These are phyloP conservation scores for Penicillium silybi DNA, from an alignment of 495 filamentous ascomycete genomes.

Conservation along the genomic window DNA sequence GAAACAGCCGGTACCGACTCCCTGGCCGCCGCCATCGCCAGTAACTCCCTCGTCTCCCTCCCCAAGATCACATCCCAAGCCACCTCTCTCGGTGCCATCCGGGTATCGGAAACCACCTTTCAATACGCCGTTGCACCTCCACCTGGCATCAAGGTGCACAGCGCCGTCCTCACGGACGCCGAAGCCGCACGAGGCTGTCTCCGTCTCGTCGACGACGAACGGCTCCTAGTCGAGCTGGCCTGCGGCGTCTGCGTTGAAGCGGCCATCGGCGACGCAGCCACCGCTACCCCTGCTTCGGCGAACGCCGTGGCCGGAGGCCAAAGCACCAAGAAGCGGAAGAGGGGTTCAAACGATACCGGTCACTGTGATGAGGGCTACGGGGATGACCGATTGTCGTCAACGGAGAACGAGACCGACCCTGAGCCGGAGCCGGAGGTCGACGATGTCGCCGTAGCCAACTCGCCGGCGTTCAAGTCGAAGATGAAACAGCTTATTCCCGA, in stretches of 20 bases:
- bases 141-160: conserved; percentile 50
- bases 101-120: conserved; percentile 70
- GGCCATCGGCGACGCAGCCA: conserved; percentile 37
- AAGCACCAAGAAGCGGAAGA: conserved; percentile 37
- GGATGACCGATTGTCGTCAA: conserved; percentile 35
- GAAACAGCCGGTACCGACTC: conserved; percentile 82
- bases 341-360: conserved; percentile 7
- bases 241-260: conserved; percentile 75
- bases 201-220: conserved; percentile 75
- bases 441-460: conserved; percentile 4
- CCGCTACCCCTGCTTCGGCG: conserved; percentile 12
- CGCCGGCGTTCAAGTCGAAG: conserved; percentile 39
- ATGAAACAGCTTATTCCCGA: conserved; percentile 57
- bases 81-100: conserved; percentile 69
- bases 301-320: conserved; percentile 12
- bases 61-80: conserved; percentile 77
- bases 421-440: conserved; percentile 19
- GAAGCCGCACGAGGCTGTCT: conserved; percentile 76
- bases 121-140: conserved; percentile 51
- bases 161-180: conserved; percentile 68
- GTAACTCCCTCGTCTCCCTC: conserved; percentile 61
- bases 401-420: conserved; percentile 30
- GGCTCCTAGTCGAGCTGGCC: conserved; percentile 73
- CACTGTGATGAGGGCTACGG: conserved; percentile 38
- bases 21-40: conserved; percentile 56